Evolutionary conservation across 2,329 filamentous ascomycete genomes (phyloP).

Genomic region (Lecanicillium sp.): DNA sequence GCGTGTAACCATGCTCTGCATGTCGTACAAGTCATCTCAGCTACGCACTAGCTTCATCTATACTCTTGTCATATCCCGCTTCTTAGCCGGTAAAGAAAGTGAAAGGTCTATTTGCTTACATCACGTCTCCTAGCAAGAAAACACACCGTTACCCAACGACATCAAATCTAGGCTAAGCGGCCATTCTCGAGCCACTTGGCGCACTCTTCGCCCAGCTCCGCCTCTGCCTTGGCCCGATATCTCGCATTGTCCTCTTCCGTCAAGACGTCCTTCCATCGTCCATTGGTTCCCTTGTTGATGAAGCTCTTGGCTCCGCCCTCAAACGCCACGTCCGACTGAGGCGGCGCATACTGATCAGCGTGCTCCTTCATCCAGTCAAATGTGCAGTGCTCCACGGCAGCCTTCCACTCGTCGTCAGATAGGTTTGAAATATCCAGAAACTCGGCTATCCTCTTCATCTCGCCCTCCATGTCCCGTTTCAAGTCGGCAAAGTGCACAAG

Average conservation of each 20-base stretch:
- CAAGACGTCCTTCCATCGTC: conserved; percentile 6
- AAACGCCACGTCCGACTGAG: background rate
- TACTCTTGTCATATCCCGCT: too few species aligned
- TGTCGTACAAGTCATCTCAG: too few species aligned
- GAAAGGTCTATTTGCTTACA: too few species aligned
- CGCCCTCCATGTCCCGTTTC: conserved; percentile 6
- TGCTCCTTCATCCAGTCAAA: conserved; percentile 10
- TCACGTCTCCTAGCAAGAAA: too few species aligned
- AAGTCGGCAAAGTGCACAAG: conserved; percentile 9
- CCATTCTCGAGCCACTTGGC: conserved; percentile 8
- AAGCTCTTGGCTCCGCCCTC: conserved; percentile 6
- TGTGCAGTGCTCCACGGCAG: conserved; percentile 7
- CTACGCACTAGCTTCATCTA: too few species aligned
- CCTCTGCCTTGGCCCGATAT: background rate
- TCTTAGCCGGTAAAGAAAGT: too few species aligned
- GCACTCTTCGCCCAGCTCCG: conserved; percentile 4
- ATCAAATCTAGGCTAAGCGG: background rate
- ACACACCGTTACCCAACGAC: too few species aligned
- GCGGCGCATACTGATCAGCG: conserved; percentile 4
- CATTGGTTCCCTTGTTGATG: conserved; percentile 10
- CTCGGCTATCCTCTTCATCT: conserved; percentile 7
- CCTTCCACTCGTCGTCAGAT: conserved; percentile 4
- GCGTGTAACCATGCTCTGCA: too few species aligned
- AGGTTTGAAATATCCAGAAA: conserved; percentile 5
- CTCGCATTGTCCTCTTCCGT: background rate